Base-by-base conservation (phyloP, 2,329 filamentous ascomycete species). In the Fusarium dlaminii region DNA sequence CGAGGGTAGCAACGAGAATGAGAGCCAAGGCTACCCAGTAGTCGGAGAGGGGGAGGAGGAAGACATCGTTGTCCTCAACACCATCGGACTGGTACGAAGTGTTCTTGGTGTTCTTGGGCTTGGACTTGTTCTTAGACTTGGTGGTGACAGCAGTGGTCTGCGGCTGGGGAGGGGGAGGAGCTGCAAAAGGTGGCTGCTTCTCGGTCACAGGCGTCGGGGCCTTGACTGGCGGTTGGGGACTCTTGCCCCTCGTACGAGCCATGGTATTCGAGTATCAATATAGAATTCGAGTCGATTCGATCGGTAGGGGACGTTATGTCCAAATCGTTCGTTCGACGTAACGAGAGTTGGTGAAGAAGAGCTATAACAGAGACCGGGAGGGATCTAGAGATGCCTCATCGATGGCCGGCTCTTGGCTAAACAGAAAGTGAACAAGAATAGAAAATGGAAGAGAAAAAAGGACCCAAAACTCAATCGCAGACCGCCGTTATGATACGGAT, bases 1-100 rank as follows among this genome's bases (percentile, higher is more conserved):
- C 94, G 75, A 92, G 85, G 63, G 92, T 88, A 57, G 93, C 94
- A 73, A 98, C 78, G 24, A 95, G 76, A 58, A 94, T 97, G 75
- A 98, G 84, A 57, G 88, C 84, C 27, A 90, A 85, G 82, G 97
- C 88, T 72, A 94, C 83, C 83, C 94, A 90, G 86, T 96, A 98
- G 85, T 98, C 96, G 30, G 91, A 92, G 66, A 89, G 84, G 40
- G 95, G 94, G 29, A 99, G 90, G 60, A 94, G 89, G 84, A 98
- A 95, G 80, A 98, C 91, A 86, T 98, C 95, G 85, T 98, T 92
- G 86, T 99, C 94, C 75, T 90, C 88, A 62, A 98, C 93, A 56
- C 93, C 93, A 57, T 94, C 90, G 5, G 93, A 95, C 64, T 91
- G 89, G 85, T 94, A 95, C 79, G 92, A 90, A 56, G 85, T 81